Evolutionary conservation across 106 monocot genomes (phyloP).

Genomic region (Cymbidium sinense): DNA sequence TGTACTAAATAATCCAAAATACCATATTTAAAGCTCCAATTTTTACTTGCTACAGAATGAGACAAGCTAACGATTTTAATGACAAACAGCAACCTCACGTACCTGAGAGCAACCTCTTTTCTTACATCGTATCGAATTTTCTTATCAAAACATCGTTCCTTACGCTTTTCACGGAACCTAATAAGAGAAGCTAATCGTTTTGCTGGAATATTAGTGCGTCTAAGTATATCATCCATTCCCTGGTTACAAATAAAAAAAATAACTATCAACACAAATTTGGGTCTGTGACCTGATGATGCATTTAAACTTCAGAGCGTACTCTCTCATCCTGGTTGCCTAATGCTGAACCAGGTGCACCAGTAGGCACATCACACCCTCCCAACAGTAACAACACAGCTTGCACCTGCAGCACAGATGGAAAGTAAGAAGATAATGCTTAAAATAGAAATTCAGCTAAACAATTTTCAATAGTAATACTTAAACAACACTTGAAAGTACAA

Average conservation of each 20-base stretch:
- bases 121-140: slow-evolving; percentile 79
- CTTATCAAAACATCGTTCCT: slow-evolving; percentile 85
- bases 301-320: slow-evolving; percentile 22
- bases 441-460: neutral
- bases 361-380: slow-evolving; percentile 66
- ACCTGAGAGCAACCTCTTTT: slow-evolving; percentile 91
- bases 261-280: neutral
- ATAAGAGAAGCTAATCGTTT: slow-evolving; percentile 79
- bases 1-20: neutral
- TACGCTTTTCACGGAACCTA: slow-evolving; percentile 81
- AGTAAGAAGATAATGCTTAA: neutral
- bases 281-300: neutral
- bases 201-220: slow-evolving; percentile 61
- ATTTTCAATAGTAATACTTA: neutral
- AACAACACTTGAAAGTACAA: neutral
- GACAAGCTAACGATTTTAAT: neutral
- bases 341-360: slow-evolving; percentile 24
- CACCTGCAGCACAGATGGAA: slow-evolving; percentile 34
- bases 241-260: slow-evolving; percentile 15
- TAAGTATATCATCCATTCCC: slow-evolving; percentile 72
- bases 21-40: neutral
- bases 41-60: neutral
- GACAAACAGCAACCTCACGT: neutral
- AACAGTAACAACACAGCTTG: slow-evolving; percentile 85
- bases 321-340: slow-evolving; percentile 40